These are phyloP conservation scores for Sporisorium graminicola DNA, from an alignment of 1,284 basidiomycete genomes.

Conservation along the genomic window DNA sequence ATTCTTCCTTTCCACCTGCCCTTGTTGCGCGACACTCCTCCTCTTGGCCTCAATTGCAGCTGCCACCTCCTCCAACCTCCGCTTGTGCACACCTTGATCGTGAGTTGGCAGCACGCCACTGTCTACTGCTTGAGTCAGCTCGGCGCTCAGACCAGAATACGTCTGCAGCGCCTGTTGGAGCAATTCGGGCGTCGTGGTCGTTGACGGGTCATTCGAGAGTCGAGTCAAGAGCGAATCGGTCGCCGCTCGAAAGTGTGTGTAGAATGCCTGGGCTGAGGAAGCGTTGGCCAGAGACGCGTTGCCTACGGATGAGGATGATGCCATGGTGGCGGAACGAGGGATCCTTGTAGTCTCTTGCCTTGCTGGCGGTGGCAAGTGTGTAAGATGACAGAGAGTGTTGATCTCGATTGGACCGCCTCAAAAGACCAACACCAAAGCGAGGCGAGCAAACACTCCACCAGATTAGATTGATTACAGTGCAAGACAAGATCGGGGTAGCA, in stretches of 20 bases:
- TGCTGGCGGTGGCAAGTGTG: not conserved
- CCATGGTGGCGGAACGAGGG: slow-evolving; percentile 14
- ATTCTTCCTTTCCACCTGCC: not conserved
- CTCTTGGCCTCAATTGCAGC: slow-evolving; percentile 13
- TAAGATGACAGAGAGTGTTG: not conserved
- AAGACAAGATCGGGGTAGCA: not conserved
- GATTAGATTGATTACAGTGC: not conserved
- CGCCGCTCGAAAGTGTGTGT: slow-evolving; percentile 22
- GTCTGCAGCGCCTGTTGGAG: slow-evolving; percentile 29
- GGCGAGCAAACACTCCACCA: not conserved
- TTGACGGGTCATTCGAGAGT: slow-evolving; percentile 1
- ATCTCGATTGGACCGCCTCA: not conserved
- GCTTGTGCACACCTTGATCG: slow-evolving; percentile 39
- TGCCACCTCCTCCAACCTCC: slow-evolving; percentile 17
- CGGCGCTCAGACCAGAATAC: slow-evolving; percentile 17
- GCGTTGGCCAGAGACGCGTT: slow-evolving; percentile 31
- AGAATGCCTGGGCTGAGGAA: slow-evolving; percentile 32
- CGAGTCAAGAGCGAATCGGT: slow-evolving; percentile 10
- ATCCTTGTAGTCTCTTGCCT: too few relatives aligned
- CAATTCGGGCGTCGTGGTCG: not conserved
- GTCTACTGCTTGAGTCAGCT: slow-evolving; percentile 38
- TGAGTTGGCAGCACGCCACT: slow-evolving; percentile 39
- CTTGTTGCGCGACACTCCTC: not conserved
- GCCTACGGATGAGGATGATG: slow-evolving; percentile 36
- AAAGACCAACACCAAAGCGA: slow-evolving; percentile 1